Conservation (phyloP, 306 rosid genomes). For the Lathyrus tuberosus region DNA sequence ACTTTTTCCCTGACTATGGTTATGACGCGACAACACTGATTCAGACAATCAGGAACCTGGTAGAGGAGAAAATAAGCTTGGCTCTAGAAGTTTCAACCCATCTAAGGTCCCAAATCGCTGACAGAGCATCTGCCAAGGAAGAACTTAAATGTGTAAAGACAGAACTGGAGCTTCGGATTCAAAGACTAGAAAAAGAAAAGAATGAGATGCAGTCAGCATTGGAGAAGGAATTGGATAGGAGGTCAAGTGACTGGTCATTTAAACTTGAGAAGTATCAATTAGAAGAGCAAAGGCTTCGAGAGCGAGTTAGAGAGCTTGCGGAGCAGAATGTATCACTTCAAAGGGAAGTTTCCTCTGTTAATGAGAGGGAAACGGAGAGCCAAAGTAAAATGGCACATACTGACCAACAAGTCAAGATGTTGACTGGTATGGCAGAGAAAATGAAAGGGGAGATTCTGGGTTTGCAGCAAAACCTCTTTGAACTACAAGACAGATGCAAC, state of each 20-base stretch:
- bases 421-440: conserved; percentile 58
- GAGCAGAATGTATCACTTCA: conserved; percentile 96
- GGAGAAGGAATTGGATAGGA: conserved; percentile 93
- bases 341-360: conserved; percentile 76
- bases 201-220: conserved; percentile 79
- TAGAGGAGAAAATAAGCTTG: conserved; percentile 69
- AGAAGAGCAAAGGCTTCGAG: conserved; percentile 93
- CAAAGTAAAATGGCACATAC: conserved; percentile 52
- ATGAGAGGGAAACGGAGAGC: conserved; percentile 71
- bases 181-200: conserved; percentile 84
- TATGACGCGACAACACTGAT: conserved; percentile 64
- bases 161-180: conserved; percentile 63
- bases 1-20: conserved; percentile 57
- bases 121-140: conserved; percentile 69
- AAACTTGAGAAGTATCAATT: conserved; percentile 87
- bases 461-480: conserved; percentile 58
- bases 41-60: conserved; percentile 64
- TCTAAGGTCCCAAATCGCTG: conserved; percentile 72
- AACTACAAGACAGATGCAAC: conserved; percentile 66
- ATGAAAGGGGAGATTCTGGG: conserved; percentile 59
- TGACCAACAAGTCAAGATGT: conserved; percentile 63
- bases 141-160: conserved; percentile 59
- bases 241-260: conserved; percentile 92
- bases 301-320: conserved; percentile 96
- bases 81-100: conserved; percentile 80